A percentile compares a stretch with the other conserved stretches of the same genome.
phyloP scores from a whole-genome alignment of 2,329 filamentous ascomycete genomes.

The Stromatinia cepivora region DNA sequence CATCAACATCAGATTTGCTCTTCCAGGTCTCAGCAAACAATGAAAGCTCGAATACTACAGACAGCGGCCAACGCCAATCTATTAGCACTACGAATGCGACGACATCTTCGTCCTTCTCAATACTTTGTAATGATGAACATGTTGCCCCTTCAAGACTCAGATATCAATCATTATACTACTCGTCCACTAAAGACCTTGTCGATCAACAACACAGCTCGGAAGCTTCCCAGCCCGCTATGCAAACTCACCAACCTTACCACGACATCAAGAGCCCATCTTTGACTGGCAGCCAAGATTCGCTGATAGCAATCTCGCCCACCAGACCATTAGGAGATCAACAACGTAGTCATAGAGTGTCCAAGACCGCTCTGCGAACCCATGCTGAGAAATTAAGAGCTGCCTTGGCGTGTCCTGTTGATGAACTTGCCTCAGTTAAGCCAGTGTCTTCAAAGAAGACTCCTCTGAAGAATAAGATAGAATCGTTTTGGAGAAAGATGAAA shows the following conservation, averaged over 20 bases:
- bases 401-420: slow-evolving; percentile 10
- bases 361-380: not conserved
- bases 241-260: not conserved
- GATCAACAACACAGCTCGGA: slow-evolving; percentile 1
- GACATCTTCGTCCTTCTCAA: no score
- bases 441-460: not conserved
- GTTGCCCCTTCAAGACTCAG: not conserved
- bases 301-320: not conserved
- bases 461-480: slow-evolving; percentile 11
- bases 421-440: not conserved
- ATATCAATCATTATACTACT: not conserved
- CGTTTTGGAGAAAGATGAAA: not conserved
- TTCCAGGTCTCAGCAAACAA: not conserved
- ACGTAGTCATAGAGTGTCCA: not conserved
- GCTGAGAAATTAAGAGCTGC: slow-evolving; percentile 15
- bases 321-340: not conserved
- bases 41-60: not conserved
- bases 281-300: slow-evolving; percentile 16
- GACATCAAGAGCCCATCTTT: not conserved
- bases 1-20: not conserved
- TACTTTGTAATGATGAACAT: not conserved
- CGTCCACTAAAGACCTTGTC: not conserved
- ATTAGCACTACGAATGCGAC: not conserved
- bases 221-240: not conserved
- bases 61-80: not conserved